Evolutionary conservation across 1,139 yeast genomes (phyloP).

Genomic region (Suzukiozyma palmioleophila): DNA sequence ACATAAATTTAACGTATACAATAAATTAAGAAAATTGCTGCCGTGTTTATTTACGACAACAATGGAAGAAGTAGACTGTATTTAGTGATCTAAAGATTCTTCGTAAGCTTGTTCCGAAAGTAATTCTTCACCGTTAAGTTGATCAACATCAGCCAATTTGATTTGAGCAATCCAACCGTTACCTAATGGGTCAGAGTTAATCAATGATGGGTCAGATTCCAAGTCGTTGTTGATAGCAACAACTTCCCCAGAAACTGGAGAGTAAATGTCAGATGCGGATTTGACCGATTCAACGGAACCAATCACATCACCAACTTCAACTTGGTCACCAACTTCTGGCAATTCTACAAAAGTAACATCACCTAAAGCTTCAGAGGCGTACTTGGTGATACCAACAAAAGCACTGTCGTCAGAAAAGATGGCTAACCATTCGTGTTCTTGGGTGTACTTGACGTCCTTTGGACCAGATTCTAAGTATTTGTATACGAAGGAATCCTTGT

Average conservation of each 20-base stretch:
- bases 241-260: slow-evolving; percentile 80
- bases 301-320: slow-evolving; percentile 74
- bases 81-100: slow-evolving; percentile 52
- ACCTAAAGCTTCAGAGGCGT: slow-evolving; percentile 97
- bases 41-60: neutral
- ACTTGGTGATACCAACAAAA: slow-evolving; percentile 86
- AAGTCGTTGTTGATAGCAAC: slow-evolving; percentile 65
- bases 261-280: slow-evolving; percentile 87
- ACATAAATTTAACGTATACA: neutral
- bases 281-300: slow-evolving; percentile 96
- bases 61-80: neutral
- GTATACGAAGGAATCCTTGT: slow-evolving; percentile 49
- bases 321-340: slow-evolving; percentile 67
- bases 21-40: neutral
- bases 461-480: slow-evolving; percentile 48
- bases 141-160: slow-evolving; percentile 41
- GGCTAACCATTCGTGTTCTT: slow-evolving; percentile 96
- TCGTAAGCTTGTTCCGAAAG: slow-evolving; percentile 57
- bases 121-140: slow-evolving; percentile 29
- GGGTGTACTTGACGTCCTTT: slow-evolving; percentile 61
- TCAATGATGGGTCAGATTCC: slow-evolving; percentile 67
- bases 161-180: slow-evolving; percentile 90
- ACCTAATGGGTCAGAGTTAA: slow-evolving; percentile 89
- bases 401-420: slow-evolving; percentile 77
- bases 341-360: slow-evolving; percentile 94